Evolutionary conservation across 331 rosid species (phyloP).

Genomic region (Pyrus hybrid): DNA sequence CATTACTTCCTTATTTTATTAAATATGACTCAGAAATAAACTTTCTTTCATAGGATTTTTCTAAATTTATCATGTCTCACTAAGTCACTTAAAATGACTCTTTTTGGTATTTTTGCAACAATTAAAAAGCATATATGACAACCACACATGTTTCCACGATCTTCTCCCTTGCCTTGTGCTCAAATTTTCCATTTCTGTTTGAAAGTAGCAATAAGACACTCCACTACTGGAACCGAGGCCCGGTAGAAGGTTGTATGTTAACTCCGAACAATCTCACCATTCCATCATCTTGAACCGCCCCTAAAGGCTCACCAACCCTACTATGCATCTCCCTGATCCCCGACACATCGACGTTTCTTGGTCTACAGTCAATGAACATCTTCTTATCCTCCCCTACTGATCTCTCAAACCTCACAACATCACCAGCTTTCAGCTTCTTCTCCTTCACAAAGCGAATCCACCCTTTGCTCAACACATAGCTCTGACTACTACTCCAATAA

Average conservation of each 20-base stretch:
- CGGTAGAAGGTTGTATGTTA: not conserved
- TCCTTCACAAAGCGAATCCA: constrained; percentile 27
- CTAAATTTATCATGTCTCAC: too few relatives aligned
- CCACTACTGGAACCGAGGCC: too few relatives aligned
- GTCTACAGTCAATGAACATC: constrained; percentile 3
- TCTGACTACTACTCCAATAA: constrained; percentile 28
- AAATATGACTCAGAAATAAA: too few relatives aligned
- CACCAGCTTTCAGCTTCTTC: constrained; percentile 21
- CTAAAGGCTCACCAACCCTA: not conserved
- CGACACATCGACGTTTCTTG: not conserved
- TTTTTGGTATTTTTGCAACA: too few relatives aligned
- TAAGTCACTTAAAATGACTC: too few relatives aligned
- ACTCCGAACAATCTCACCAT: constrained; percentile 21
- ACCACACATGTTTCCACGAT: too few relatives aligned
- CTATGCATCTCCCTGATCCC: not conserved
- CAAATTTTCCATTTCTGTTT: too few relatives aligned
- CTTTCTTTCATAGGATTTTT: too few relatives aligned
- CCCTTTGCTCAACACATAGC: constrained; percentile 23
- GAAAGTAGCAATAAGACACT: too few relatives aligned
- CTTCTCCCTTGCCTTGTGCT: too few relatives aligned
- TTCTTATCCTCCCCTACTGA: constrained; percentile 4
- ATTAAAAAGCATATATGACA: too few relatives aligned
- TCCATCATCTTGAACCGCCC: not conserved
- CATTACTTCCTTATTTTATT: too few relatives aligned
- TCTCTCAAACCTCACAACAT: constrained; percentile 14